These are phyloP conservation scores for Hanseniaspora taiwanica DNA, from an alignment of 805 yeast genomes.

Conservation along the genomic window DNA sequence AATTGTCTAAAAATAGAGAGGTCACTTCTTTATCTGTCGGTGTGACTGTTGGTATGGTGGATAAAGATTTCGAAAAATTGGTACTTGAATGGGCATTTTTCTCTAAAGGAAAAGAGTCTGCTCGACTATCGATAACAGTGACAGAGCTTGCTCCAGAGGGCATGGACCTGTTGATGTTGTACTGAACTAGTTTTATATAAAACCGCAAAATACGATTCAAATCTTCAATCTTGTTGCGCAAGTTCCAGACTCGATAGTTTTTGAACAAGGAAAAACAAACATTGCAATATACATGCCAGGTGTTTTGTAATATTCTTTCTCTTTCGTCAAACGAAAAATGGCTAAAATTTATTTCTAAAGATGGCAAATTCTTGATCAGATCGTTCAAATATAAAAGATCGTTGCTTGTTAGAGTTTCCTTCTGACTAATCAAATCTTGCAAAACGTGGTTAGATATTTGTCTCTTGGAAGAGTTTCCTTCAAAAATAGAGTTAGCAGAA, in stretches of 20 bases:
- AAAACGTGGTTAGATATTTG: not conserved
- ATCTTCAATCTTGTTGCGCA: slow-evolving; percentile 21
- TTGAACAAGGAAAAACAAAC: slow-evolving; percentile 18
- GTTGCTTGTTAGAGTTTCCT: not conserved
- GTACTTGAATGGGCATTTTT: not conserved
- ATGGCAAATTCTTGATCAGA: slow-evolving; percentile 19
- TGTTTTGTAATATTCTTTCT: slow-evolving; percentile 17
- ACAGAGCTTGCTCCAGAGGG: not conserved
- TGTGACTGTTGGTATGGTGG: not conserved
- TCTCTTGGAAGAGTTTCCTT: not conserved
- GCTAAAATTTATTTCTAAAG: slow-evolving; percentile 20
- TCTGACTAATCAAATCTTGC: not conserved
- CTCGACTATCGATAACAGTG: too few relatives aligned
- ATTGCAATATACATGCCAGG: slow-evolving; percentile 22
- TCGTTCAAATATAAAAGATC: not conserved
- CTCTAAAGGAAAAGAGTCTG: not conserved
- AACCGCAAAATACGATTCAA: slow-evolving; percentile 3
- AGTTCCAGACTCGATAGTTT: slow-evolving; percentile 19
- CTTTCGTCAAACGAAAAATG: slow-evolving; percentile 18
- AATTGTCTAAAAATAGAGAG: not conserved
- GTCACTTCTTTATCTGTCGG: not conserved
- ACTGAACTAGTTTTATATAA: not conserved
- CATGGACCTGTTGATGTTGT: not conserved
- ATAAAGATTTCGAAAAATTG: not conserved
- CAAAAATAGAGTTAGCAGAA: not conserved